A percentile compares a stretch with the other conserved stretches of the same genome.
phyloP scores from a whole-genome alignment of 331 rosid genomes.

The Prunus yedoensis region DNA sequence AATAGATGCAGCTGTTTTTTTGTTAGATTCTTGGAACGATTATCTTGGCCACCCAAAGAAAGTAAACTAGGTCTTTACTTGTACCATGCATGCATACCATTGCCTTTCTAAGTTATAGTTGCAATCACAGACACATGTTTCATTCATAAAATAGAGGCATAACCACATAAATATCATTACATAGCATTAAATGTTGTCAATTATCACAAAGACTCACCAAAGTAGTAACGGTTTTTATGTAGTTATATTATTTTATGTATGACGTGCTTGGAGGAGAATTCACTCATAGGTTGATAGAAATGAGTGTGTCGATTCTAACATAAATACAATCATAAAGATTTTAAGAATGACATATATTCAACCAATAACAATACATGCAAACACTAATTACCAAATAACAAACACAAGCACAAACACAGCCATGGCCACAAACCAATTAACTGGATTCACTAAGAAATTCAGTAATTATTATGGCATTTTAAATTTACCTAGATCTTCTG shows the following conservation, averaged over 20 bases:
- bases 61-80: neutral
- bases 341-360: neutral
- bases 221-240: too few relatives aligned
- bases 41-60: neutral
- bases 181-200: neutral
- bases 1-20: neutral
- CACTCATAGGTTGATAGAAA: neutral
- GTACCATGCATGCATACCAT: neutral
- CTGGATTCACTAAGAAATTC: neutral
- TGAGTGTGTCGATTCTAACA: neutral
- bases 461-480: neutral
- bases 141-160: too few relatives aligned
- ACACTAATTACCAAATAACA: neutral
- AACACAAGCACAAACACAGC: neutral
- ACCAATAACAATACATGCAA: neutral
- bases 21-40: too few relatives aligned
- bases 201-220: neutral
- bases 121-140: neutral
- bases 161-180: neutral
- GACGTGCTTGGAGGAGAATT: too few relatives aligned
- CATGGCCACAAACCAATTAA: neutral
- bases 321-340: neutral
- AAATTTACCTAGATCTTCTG: conserved; percentile 80
- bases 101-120: too few relatives aligned
- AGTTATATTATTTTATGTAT: too few relatives aligned